phyloP scores from a whole-genome alignment of 768 basidiomycete genomes.

The Pulveroboletus ravenelii region DNA sequence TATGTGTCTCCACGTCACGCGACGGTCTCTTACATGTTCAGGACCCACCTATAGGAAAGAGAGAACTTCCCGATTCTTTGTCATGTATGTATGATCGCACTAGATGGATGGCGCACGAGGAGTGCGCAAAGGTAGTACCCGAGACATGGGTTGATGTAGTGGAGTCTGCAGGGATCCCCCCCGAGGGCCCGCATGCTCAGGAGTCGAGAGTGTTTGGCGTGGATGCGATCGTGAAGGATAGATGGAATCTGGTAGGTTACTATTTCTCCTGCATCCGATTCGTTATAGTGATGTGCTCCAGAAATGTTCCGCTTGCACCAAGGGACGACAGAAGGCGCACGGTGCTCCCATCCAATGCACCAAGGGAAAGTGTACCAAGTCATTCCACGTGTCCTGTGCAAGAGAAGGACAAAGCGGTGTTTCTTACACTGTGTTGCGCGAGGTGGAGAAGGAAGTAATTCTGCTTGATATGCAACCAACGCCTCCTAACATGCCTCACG shows the following conservation, averaged over 20 bases:
- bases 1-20: constrained; percentile 52
- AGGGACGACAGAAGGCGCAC: constrained; percentile 57
- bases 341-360: constrained; percentile 90
- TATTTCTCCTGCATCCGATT: neutral
- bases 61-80: constrained; percentile 43
- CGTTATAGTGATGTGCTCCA: constrained; percentile 28
- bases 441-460: constrained; percentile 80
- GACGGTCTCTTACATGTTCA: constrained; percentile 62
- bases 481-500: neutral
- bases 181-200: constrained; percentile 32
- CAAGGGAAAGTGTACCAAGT: constrained; percentile 88
- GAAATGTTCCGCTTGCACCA: constrained; percentile 91
- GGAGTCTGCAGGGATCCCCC: constrained; percentile 31
- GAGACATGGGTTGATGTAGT: constrained; percentile 88
- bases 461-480: constrained; percentile 42
- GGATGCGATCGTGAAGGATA: constrained; percentile 81
- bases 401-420: constrained; percentile 48
- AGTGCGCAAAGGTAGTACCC: constrained; percentile 77
- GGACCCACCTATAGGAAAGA: constrained; percentile 57
- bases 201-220: constrained; percentile 74
- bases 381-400: constrained; percentile 93
- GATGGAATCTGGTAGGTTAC: constrained; percentile 82
- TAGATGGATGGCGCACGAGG: constrained; percentile 73
- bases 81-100: constrained; percentile 23
- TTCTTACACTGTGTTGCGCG: constrained; percentile 55